A percentile compares a stretch with the other conserved stretches of the same genome.
Evolutionary conservation across 228 moss, liverwort and hornwort genomes (phyloP).

Genomic region (Sphagnum magellanicum): DNA sequence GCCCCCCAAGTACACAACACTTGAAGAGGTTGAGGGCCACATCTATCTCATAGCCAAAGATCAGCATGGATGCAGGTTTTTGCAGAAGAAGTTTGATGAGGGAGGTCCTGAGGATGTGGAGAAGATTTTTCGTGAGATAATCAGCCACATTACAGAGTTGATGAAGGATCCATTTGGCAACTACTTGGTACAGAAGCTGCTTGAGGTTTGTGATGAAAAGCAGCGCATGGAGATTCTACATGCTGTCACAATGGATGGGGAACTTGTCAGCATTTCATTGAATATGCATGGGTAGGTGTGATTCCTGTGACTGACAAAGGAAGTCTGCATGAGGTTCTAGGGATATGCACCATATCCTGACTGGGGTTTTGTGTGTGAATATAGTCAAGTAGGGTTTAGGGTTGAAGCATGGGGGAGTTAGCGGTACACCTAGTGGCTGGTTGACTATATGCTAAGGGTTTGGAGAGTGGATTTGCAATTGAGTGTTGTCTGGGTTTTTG

Average conservation of each 20-base stretch:
- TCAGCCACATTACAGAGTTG: slow-evolving; percentile 90
- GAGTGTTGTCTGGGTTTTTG: too few relatives aligned
- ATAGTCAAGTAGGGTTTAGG: too few relatives aligned
- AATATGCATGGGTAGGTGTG: slow-evolving; percentile 94
- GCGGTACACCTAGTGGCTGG: too few relatives aligned
- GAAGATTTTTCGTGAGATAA: slow-evolving; percentile 92
- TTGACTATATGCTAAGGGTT: too few relatives aligned
- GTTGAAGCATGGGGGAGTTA: too few relatives aligned
- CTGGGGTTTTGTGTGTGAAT: too few relatives aligned
- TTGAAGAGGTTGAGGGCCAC: slow-evolving; percentile 96
- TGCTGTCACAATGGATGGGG: slow-evolving; percentile 86
- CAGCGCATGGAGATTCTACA: slow-evolving; percentile 95
- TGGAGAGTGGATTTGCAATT: too few relatives aligned
- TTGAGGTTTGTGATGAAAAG: slow-evolving; percentile 83
- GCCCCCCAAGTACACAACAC: slow-evolving; percentile 82
- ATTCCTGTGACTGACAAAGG: background rate
- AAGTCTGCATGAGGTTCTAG: too few relatives aligned
- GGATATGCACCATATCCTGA: too few relatives aligned
- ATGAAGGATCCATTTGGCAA: slow-evolving; percentile 99
- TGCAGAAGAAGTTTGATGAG: slow-evolving; percentile 99
- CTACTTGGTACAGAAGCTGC: slow-evolving; percentile 89
- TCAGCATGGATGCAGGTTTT: slow-evolving; percentile 95
- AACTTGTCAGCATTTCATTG: slow-evolving; percentile 86
- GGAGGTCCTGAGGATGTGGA: slow-evolving; percentile 94
- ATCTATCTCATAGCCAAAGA: slow-evolving; percentile 95